Base-by-base conservation (phyloP, 345 rosid species). In the Adansonia digitata region DNA sequence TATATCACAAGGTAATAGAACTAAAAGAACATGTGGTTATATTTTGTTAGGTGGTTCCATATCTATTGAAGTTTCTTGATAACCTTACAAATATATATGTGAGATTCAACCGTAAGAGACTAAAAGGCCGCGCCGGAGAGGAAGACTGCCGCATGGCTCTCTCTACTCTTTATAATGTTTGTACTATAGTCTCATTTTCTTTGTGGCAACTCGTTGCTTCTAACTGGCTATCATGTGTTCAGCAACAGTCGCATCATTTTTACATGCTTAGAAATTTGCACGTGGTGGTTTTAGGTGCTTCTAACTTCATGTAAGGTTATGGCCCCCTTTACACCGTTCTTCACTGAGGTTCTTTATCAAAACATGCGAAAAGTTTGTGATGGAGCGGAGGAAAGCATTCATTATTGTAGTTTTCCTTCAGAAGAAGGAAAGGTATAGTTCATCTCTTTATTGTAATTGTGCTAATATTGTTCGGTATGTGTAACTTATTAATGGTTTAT, bases 281-380 rank as follows among this genome's bases (percentile, higher is more conserved):
- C 53, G 70, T n/a, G n/a, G 17, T 73, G 51, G 55, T 82, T 77
- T 81, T 85, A 95, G 99, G 98, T 93, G 79, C 94, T 96, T 84
- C 81, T 92, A 46, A 93, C 95, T 74, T 87, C 98, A 39, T 93
- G 98, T 79, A 90, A 91, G 85, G 99, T 92, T 81, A 96, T 96
- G 99, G 87, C 97, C 60, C 91, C 98, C 56, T 90, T 96, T 79
- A 96, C 99, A 22, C 98, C 99, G 7, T 96, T 96, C 87, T 96
- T 93, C 76, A 89, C 98, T 5, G 99, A 93, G 81, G 88, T 85
- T 60, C 88, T 96, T 46, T 96, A 93, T 80, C 99, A 96, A 80
- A 96, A 96, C 84, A 77, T 96, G 91, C 84, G 98, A 63, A 96
- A 91, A 88, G 99, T 81, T 55, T 76, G 81, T 72, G 49, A 81